Evolutionary conservation across 345 rosid species (phyloP).

Genomic region (Eucalyptus erythrocorys): DNA sequence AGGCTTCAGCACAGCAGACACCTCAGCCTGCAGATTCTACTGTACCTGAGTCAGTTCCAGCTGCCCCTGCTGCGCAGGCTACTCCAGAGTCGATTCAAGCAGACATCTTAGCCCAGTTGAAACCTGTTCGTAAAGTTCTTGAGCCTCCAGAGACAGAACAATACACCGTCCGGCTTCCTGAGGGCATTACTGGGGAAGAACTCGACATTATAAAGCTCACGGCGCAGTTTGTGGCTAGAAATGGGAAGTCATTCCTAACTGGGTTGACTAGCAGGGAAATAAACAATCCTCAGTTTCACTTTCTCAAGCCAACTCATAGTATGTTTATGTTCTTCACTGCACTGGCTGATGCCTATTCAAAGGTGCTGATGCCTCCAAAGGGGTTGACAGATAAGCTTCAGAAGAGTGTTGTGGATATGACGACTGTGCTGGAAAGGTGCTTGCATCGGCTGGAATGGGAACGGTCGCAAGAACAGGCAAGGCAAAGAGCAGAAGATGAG

Average conservation of each 20-base stretch:
- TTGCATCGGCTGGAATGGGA: constrained; percentile 89
- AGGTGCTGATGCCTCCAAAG: constrained; percentile 71
- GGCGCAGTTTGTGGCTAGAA: constrained; percentile 78
- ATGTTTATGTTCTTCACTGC: constrained; percentile 68
- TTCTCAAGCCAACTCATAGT: constrained; percentile 85
- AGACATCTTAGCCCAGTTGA: constrained; percentile 60
- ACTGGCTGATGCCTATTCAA: constrained; percentile 73
- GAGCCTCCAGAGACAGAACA: constrained; percentile 74
- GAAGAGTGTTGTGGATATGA: constrained; percentile 51
- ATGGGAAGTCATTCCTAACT: constrained; percentile 62
- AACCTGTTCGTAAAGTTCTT: constrained; percentile 46
- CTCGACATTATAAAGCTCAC: constrained; percentile 80
- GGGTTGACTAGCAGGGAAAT: constrained; percentile 67
- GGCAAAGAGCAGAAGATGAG: constrained; percentile 83
- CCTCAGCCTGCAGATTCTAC: constrained; percentile 17
- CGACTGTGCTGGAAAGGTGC: constrained; percentile 70
- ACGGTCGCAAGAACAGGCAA: constrained; percentile 69
- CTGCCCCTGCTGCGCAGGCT: constrained; percentile 2
- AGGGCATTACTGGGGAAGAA: constrained; percentile 73
- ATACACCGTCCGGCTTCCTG: constrained; percentile 70
- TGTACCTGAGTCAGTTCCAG: constrained; percentile 15
- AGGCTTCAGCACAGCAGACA: constrained; percentile 25
- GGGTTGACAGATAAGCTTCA: constrained; percentile 55
- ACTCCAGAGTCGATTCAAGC: constrained; percentile 28
- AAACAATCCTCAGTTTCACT: constrained; percentile 70